A percentile compares a stretch with the other conserved stretches of the same genome.
Conservation (phyloP, 2,329 filamentous ascomycete genomes). For the Fusarium tanahbumbuense region DNA sequence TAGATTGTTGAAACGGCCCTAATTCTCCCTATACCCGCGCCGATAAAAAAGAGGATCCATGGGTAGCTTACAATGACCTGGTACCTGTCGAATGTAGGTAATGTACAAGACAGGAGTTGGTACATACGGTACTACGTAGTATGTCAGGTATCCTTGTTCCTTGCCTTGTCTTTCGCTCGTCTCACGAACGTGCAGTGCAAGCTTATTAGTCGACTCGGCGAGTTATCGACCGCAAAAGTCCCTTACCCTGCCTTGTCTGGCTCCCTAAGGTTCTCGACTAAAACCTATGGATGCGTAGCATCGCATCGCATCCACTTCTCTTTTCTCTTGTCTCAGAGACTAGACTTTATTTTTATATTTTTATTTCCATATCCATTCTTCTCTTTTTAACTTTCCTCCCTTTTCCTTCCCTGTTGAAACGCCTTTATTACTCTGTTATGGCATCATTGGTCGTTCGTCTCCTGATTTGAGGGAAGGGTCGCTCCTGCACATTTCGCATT, state of each 20-base stretch:
- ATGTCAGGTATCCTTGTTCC: constrained; percentile 28
- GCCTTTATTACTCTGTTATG: constrained; percentile 14
- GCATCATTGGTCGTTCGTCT: constrained; percentile 16
- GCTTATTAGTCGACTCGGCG: constrained; percentile 37
- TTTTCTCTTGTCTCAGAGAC: constrained; percentile 29
- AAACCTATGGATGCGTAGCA: constrained; percentile 7
- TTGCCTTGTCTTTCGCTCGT: constrained; percentile 17
- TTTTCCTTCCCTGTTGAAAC: constrained; percentile 19
- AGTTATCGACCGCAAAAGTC: constrained; percentile 32
- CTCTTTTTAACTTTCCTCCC: constrained; percentile 5
- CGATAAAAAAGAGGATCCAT: background rate
- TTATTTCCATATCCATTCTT: background rate
- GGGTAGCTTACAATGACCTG: background rate
- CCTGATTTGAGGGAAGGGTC: constrained; percentile 27
- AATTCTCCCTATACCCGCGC: constrained; percentile 22
- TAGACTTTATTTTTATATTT: background rate
- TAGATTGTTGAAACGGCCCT: constrained; percentile 1
- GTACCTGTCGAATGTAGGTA: background rate
- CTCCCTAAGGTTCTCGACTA: constrained; percentile 20
- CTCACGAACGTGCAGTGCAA: constrained; percentile 6
- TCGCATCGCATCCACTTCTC: constrained; percentile 23
- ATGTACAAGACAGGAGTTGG: background rate
- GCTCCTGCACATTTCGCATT: constrained; percentile 11
- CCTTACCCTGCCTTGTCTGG: constrained; percentile 20
- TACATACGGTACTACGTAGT: constrained; percentile 17